Percentiles rank a stretch among this genome's conserved stretches.
phyloP scores from a whole-genome alignment of 352 stramenopile species.

The Globisporangium cylindrosporum region DNA sequence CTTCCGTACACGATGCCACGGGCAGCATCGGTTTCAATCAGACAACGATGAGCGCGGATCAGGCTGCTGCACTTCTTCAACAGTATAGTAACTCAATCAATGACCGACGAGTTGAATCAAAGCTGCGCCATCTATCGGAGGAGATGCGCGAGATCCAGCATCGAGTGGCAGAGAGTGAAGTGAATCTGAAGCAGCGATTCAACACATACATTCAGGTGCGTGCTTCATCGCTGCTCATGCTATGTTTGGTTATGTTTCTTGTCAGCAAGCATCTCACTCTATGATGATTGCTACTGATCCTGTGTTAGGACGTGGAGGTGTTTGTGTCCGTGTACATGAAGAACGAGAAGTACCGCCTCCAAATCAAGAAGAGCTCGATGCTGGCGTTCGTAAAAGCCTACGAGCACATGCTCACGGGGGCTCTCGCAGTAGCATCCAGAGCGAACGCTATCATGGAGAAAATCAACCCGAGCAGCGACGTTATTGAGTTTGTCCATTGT shows the following conservation, averaged over 20 bases:
- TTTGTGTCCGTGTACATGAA: constrained; percentile 81
- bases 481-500: constrained; percentile 56
- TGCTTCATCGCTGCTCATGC: background rate
- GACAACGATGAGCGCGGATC: constrained; percentile 28
- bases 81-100: constrained; percentile 20
- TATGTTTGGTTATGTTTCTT: background rate
- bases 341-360: constrained; percentile 83
- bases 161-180: constrained; percentile 32
- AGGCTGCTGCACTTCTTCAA: constrained; percentile 28
- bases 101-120: constrained; percentile 38
- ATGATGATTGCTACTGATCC: background rate
- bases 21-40: constrained; percentile 17
- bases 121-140: constrained; percentile 43
- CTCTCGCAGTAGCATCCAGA: constrained; percentile 30
- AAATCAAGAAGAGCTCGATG: constrained; percentile 79
- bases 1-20: constrained; percentile 25
- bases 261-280: background rate
- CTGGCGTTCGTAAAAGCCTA: constrained; percentile 67
- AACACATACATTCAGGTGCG: constrained; percentile 59
- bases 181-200: constrained; percentile 39
- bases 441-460: constrained; percentile 42
- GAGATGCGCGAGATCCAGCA: constrained; percentile 41
- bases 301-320: constrained; percentile 61
- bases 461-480: constrained; percentile 55
- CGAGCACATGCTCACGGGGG: constrained; percentile 53